Evolutionary conservation across 768 basidiomycete species (phyloP).

Genomic region (Cystofilobasidium capitatum): DNA sequence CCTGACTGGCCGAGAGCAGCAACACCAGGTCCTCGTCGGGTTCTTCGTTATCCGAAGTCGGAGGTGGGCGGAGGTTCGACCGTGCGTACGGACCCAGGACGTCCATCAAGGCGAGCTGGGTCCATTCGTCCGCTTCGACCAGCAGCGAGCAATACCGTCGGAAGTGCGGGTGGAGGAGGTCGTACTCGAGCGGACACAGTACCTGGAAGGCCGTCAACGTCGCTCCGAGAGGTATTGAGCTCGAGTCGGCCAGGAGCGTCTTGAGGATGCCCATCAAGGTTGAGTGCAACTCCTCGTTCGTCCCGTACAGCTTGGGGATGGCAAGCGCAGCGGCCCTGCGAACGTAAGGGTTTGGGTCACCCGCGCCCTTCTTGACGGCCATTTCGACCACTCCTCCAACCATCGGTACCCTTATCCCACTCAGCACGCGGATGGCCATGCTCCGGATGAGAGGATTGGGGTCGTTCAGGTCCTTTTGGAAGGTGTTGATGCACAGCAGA

Average conservation of each 20-base stretch:
- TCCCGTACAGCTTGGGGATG: slow-evolving; percentile 69
- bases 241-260: slow-evolving; percentile 52
- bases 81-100: slow-evolving; percentile 73
- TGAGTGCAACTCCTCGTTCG: slow-evolving; percentile 62
- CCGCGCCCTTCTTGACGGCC: slow-evolving; percentile 83
- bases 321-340: slow-evolving; percentile 86
- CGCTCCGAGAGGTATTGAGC: slow-evolving; percentile 77
- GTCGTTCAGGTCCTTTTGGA: slow-evolving; percentile 91
- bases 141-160: slow-evolving; percentile 72
- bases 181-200: slow-evolving; percentile 76
- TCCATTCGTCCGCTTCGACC: slow-evolving; percentile 93
- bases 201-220: slow-evolving; percentile 75
- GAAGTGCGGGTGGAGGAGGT: slow-evolving; percentile 81
- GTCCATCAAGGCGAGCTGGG: slow-evolving; percentile 68
- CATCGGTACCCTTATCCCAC: slow-evolving; percentile 81
- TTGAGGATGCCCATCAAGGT: slow-evolving; percentile 45
- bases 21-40: slow-evolving; percentile 24
- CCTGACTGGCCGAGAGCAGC: slow-evolving; percentile 4
- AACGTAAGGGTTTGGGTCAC: slow-evolving; percentile 88
- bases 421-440: slow-evolving; percentile 87
- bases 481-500: slow-evolving; percentile 92
- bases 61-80: slow-evolving; percentile 55
- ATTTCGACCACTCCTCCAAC: slow-evolving; percentile 65
- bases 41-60: slow-evolving; percentile 11
- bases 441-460: slow-evolving; percentile 87